Percentiles rank a stretch among this genome's conserved stretches.
Evolutionary conservation across 805 yeast genomes (phyloP).

Genomic region (Nakazawaea ernobii): DNA sequence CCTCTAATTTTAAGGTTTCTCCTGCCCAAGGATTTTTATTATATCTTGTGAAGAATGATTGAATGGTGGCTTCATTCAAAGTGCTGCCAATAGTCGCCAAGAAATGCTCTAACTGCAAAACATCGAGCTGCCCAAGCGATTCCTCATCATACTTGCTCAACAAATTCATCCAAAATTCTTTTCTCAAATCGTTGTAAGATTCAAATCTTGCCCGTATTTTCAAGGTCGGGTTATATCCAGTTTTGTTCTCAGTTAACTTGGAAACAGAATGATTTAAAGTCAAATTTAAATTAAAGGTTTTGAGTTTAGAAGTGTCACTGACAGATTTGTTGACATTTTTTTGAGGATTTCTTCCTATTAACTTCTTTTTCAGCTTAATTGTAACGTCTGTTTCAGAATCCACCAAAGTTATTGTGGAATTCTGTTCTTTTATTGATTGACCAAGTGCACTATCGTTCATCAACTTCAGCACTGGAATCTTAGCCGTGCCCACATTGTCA

Average conservation of each 20-base stretch:
- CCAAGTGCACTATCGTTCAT: conserved; percentile 8
- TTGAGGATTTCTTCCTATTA: conserved; percentile 18
- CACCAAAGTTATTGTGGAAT: conserved; percentile 12
- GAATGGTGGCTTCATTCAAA: conserved; percentile 48
- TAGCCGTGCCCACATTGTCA: conserved; percentile 70
- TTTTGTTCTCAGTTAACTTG: conserved; percentile 27
- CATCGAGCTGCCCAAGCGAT: conserved; percentile 39
- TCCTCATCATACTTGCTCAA: conserved; percentile 46
- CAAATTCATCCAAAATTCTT: conserved; percentile 64
- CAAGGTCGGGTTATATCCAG: conserved; percentile 45
- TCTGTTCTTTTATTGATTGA: conserved; percentile 3
- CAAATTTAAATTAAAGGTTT: conserved; percentile 32
- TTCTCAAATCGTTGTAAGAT: conserved; percentile 58
- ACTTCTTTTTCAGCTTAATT: conserved; percentile 14
- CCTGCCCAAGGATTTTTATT: conserved; percentile 48
- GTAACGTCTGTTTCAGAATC: conserved; percentile 12
- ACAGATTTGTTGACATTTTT: conserved; percentile 26
- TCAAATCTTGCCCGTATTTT: conserved; percentile 59
- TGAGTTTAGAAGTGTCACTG: conserved; percentile 35
- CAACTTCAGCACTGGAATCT: conserved; percentile 43
- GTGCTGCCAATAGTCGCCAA: conserved; percentile 61
- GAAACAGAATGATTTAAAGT: conserved; percentile 22
- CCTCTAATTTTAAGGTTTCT: conserved; percentile 37
- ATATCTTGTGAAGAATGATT: conserved; percentile 42
- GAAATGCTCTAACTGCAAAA: conserved; percentile 57